Evolutionary conservation across 164 flowering plant species (phyloP).

Genomic region (Platanus orientalis): DNA sequence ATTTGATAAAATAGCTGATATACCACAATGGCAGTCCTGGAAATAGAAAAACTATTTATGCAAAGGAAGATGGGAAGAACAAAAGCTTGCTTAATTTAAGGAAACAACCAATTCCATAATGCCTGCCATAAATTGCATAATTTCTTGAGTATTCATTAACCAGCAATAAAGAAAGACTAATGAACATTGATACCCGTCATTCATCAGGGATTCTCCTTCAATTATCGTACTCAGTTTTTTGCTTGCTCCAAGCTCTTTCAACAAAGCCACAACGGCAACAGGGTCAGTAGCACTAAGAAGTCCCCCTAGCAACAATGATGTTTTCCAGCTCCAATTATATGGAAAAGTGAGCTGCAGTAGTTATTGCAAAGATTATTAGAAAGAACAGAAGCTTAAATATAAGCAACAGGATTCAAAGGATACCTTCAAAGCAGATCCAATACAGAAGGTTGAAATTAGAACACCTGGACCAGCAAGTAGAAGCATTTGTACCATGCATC

Average conservation of each 20-base stretch:
- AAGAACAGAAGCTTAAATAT: neutral
- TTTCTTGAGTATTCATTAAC: neutral
- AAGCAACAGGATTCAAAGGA: conserved; percentile 1
- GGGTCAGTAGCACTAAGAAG: conserved; percentile 99
- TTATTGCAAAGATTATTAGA: conserved; percentile 4
- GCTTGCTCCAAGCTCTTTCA: conserved; percentile 97
- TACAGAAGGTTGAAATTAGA: conserved; percentile 75
- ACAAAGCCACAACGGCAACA: conserved; percentile 88
- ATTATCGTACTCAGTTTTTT: conserved; percentile 88
- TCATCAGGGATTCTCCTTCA: conserved; percentile 99
- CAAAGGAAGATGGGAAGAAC: neutral
- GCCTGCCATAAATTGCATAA: neutral
- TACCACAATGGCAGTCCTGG: conserved; percentile 95
- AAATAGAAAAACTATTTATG: conserved; percentile 13
- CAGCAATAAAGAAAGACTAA: neutral
- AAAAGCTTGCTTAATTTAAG: neutral
- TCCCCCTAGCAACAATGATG: conserved; percentile 88
- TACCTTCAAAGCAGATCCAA: conserved; percentile 89
- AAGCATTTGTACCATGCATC: conserved; percentile 86
- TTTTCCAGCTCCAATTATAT: conserved; percentile 89
- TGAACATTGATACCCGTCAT: conserved; percentile 70
- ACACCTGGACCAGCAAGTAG: conserved; percentile 97
- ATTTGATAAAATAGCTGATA: conserved; percentile 74
- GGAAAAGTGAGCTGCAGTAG: conserved; percentile 71
- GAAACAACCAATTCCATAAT: neutral